Conservation (phyloP, 768 basidiomycete genomes). For the Xanthoconium stramineum region DNA sequence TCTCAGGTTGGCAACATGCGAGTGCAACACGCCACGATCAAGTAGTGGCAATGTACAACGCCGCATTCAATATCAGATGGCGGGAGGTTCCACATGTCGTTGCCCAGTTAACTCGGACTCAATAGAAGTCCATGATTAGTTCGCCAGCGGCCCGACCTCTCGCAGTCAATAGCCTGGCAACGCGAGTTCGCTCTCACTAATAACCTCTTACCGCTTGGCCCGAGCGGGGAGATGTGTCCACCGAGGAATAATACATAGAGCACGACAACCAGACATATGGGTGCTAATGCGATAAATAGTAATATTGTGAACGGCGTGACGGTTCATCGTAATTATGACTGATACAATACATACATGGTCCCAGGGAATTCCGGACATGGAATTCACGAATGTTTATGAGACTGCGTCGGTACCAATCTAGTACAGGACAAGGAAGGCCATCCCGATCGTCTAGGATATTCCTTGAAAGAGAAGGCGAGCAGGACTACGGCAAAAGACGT, state of each 20-base stretch:
- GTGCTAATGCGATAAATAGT: no score
- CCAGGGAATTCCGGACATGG: no score
- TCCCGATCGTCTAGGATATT: constrained; percentile 40
- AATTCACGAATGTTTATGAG: constrained; percentile 5
- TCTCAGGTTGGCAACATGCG: no score
- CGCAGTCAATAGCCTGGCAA: neutral
- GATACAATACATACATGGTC: constrained; percentile 39
- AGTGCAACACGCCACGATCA: no score
- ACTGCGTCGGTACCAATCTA: neutral
- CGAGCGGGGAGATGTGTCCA: constrained; percentile 43
- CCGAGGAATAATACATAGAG: constrained; percentile 43
- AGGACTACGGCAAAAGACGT: constrained; percentile 35
- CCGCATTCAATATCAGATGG: no score
- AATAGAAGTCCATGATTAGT: neutral
- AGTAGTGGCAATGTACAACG: no score
- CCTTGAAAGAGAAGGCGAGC: neutral
- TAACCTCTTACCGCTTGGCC: constrained; percentile 24
- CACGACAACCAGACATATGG: constrained; percentile 39
- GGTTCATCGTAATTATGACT: neutral
- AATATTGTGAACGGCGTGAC: neutral
- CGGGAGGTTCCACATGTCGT: no score
- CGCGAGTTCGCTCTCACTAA: constrained; percentile 22
- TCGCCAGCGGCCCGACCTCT: neutral
- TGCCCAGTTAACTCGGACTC: no score
- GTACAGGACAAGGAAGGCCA: constrained; percentile 23